Evolutionary conservation across 805 yeast genomes (phyloP).

Genomic region (Candida krabiensis): DNA sequence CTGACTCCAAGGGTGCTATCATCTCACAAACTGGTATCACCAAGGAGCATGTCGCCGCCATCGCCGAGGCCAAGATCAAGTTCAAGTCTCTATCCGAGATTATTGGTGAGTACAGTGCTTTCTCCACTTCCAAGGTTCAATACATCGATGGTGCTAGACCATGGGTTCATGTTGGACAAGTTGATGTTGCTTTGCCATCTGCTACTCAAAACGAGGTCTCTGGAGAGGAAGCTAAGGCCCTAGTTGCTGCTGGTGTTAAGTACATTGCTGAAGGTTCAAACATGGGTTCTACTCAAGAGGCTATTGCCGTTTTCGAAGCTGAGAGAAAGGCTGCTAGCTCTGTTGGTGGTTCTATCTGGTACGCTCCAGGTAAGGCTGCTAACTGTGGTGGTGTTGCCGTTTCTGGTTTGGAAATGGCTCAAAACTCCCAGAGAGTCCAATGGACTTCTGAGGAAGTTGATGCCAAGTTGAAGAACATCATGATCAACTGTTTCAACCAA

Average conservation of each 20-base stretch:
- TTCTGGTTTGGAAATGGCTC: constrained; percentile 99
- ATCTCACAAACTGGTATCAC: constrained; percentile 81
- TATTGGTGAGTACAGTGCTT: constrained; percentile 54
- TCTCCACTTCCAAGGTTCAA: constrained; percentile 60
- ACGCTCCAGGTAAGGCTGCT: constrained; percentile 99
- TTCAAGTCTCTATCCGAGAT: constrained; percentile 74
- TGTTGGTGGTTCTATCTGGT: constrained; percentile 72
- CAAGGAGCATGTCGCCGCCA: constrained; percentile 71
- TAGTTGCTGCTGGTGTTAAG: constrained; percentile 88
- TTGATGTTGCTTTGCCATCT: constrained; percentile 95
- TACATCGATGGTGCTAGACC: constrained; percentile 95
- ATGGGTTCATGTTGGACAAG: constrained; percentile 88
- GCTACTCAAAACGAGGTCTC: constrained; percentile 98
- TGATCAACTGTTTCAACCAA: constrained; percentile 90
- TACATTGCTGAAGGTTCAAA: constrained; percentile 98
- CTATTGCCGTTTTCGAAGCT: constrained; percentile 91
- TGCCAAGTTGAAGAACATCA: constrained; percentile 82
- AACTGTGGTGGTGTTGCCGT: constrained; percentile 99
- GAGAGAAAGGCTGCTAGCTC: constrained; percentile 51
- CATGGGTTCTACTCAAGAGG: constrained; percentile 99
- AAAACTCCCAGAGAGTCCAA: constrained; percentile 89
- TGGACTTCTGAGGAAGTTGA: constrained; percentile 97
- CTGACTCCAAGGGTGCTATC: constrained; percentile 93
- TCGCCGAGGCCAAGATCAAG: constrained; percentile 76
- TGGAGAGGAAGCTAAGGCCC: constrained; percentile 94